phyloP scores from a whole-genome alignment of 306 rosid genomes.

The Vicia faba region DNA sequence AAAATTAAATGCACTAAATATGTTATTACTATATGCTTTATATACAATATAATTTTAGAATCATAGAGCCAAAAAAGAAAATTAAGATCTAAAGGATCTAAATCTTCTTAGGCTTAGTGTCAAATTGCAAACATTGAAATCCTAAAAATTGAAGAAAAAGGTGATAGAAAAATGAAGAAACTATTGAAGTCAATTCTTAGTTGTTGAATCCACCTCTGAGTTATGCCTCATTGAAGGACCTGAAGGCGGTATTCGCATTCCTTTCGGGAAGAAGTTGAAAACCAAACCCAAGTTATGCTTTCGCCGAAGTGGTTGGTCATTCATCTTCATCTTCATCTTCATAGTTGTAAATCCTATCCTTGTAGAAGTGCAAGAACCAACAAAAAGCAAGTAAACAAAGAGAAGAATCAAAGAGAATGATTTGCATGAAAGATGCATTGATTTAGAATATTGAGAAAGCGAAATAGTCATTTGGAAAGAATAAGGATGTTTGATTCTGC shows the following conservation, averaged over 20 bases:
- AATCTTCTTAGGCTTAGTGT: constrained; percentile 34
- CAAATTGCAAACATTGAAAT: constrained; percentile 39
- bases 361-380: constrained; percentile 57
- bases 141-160: constrained; percentile 12
- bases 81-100: constrained; percentile 27
- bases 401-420: constrained; percentile 32
- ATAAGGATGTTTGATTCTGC: constrained; percentile 1
- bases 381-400: constrained; percentile 48
- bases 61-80: constrained; percentile 27
- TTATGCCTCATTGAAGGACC: constrained; percentile 93
- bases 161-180: constrained; percentile 4
- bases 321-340: constrained; percentile 33
- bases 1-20: constrained; percentile 35
- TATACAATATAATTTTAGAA: constrained; percentile 37
- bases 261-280: constrained; percentile 83
- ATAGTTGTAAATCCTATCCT: constrained; percentile 50
- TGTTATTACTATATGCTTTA: constrained; percentile 31
- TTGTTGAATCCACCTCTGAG: constrained; percentile 53
- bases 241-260: constrained; percentile 68
- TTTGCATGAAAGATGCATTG: constrained; percentile 37
- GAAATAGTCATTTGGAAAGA: constrained; percentile 50
- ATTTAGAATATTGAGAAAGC: constrained; percentile 40
- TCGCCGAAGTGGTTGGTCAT: constrained; percentile 34
- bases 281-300: constrained; percentile 36
- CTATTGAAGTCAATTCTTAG: constrained; percentile 50